Evolutionary conservation across 2,329 filamentous ascomycete genomes (phyloP), one percentile per base, ranked within the genome.

Genomic region (Colletotrichum brevisporum): DNA sequence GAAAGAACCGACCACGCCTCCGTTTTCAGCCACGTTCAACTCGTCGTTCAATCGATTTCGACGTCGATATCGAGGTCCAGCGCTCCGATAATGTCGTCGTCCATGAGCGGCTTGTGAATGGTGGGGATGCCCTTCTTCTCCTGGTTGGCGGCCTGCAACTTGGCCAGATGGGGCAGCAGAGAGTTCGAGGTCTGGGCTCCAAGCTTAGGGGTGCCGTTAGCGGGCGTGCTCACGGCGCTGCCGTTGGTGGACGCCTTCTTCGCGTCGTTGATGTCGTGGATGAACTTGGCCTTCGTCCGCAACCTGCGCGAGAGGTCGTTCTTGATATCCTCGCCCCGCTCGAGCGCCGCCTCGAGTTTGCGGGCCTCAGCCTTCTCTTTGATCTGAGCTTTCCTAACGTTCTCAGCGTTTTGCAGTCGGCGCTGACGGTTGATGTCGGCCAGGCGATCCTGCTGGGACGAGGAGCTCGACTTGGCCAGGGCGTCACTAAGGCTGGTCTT

Each of bases 61-160:
- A 97, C 91, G 74, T 98, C 95, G 78, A 98, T 94, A 31, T 94
- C 95, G 74, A 98, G 83, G 78, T 98, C 96, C 83, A 98, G 84
- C 27, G 90, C 88, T 1, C 92, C 94, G 79, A 98, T 95, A 64
- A 98, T 92, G 76, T 98, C 96, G 77, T 98, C 96, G 71, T 97
- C 95, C 84, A 92, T 92, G 66, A 94, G 88, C 36, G 92, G 91
- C 81, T 93, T 91, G 76, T 95, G 93, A 56, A 94, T 92, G 13
- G 90, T 90, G 3, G 89, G 86, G 69, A 91, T 80, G 13, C 87
- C 87, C 75, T 88, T 89, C 80, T 88, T 89, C 73, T 90, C 86
- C 67, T 80, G 80, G 71, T 83, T 83, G 79, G 85, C 84, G 71
- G 84, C 81, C 76, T 85, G 85, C 72, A 86, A 79, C 80, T 84